Evolutionary conservation across 2,329 filamentous ascomycete species (phyloP), one percentile per base, ranked within the genome.

Genomic region (Juglanconis oblonga): DNA sequence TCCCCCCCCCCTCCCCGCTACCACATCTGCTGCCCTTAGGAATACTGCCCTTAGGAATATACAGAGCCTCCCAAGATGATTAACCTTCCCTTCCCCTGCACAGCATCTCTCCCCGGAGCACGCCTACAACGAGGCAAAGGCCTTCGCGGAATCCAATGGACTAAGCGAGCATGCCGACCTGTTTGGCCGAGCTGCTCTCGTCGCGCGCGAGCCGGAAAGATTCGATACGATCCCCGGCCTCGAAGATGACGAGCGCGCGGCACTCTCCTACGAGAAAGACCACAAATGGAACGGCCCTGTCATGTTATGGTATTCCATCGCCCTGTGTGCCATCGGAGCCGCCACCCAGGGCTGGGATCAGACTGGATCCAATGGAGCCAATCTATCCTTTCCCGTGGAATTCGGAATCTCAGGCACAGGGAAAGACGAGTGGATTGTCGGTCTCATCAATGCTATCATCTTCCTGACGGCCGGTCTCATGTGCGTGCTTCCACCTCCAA

Each of bases 181-280:
- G 14, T 79, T 92, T 55, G 79, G 82, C 55, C 88, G 87, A 67
- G 90, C 89, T 38, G 91, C 90, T 3, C 78, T 94, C 10, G 82
- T 92, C 17, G 90, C 90, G 3, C 88, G 91, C 70, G 85, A 88
- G 65, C 89, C 89, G 0, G 75, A 76, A 8, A 78, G 79, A 35
- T 90, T 77, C 70, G 87, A 90, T 59, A 76, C 80, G 38, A 79
- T 92, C 45, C 74, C 72, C 4, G 67, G 71, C 13, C 66, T 77
- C 1, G 55, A 63, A 1, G 69, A 70, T 0, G 65, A 68, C 82
- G 88, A 90, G 68, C 82, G 86, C 60, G 75, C 79, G 24, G 79
- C 78, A 11, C 78, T 94, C 17, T 77, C 77, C 45, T 77, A 86
- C 60, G 88, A 91, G 71, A 77, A 81, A 38, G 76, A 83, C 32